Conservation (phyloP, 1,284 basidiomycete genomes). For the Cryptococcus depauperatus region DNA sequence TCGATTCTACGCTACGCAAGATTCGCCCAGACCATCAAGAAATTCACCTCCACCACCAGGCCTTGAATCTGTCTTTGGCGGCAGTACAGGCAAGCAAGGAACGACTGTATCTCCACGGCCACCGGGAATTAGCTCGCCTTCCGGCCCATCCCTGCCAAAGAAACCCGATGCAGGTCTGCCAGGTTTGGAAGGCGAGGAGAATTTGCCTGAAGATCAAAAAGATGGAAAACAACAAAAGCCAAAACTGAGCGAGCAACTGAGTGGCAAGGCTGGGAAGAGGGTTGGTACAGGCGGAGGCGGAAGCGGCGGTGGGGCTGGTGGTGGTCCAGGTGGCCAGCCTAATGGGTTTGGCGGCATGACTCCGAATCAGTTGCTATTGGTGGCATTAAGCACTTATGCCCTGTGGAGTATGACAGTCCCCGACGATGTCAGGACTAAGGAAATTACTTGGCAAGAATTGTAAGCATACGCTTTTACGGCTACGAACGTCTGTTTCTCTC, state of each 20-base stretch:
- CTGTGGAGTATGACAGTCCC: conserved; percentile 37
- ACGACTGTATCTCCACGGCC: conserved; percentile 28
- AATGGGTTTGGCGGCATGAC: conserved; percentile 33
- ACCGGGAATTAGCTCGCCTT: conserved; percentile 22
- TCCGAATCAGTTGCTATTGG: conserved; percentile 40
- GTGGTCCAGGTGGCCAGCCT: conserved; percentile 18
- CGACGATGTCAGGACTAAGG: conserved; percentile 50
- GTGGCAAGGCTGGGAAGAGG: conserved; percentile 27
- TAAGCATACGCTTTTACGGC: conserved; percentile 18
- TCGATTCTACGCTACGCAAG: conserved; percentile 28
- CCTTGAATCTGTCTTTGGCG: conserved; percentile 39
- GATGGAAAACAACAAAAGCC: conserved; percentile 27
- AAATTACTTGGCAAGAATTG: conserved; percentile 99
- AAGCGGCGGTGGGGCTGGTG: conserved; percentile 23
- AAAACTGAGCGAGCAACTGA: conserved; percentile 31
- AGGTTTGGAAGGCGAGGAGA: conserved; percentile 13
- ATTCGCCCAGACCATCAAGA: conserved; percentile 25
- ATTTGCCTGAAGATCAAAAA: conserved; percentile 20
- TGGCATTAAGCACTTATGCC: conserved; percentile 32
- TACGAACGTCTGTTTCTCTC: neutral
- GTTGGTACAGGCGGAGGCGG: conserved; percentile 28
- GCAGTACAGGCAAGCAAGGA: conserved; percentile 16
- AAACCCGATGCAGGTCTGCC: conserved; percentile 27
- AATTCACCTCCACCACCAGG: conserved; percentile 36
- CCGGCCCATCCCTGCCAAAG: conserved; percentile 29